These are phyloP conservation scores for Diaporthe velutina DNA, from an alignment of 2,329 filamentous ascomycete species.

Conservation along the genomic window DNA sequence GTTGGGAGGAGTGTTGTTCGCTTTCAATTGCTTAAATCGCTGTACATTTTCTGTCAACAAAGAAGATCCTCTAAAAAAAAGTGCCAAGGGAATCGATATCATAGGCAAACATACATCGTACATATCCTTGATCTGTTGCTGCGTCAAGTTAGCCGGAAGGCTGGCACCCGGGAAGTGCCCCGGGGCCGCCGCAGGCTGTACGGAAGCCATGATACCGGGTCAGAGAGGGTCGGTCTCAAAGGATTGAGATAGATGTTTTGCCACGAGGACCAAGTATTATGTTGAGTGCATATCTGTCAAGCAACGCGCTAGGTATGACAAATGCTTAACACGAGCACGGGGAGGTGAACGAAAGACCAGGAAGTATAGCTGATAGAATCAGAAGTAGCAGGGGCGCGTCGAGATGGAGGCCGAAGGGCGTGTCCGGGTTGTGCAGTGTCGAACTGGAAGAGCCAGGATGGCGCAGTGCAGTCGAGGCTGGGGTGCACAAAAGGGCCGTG, in stretches of 20 bases:
- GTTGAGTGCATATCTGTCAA: slow-evolving; percentile 54
- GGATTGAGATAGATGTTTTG: slow-evolving; percentile 42
- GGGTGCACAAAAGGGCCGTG: slow-evolving; percentile 27
- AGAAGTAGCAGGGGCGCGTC: slow-evolving; percentile 35
- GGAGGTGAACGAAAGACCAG: slow-evolving; percentile 20
- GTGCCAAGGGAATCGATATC: not conserved
- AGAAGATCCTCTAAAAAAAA: not conserved
- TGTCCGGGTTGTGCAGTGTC: slow-evolving; percentile 29
- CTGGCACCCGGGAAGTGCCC: slow-evolving; percentile 73
- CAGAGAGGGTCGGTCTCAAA: slow-evolving; percentile 37
- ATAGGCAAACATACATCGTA: slow-evolving; percentile 66
- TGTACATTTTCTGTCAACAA: slow-evolving; percentile 59
- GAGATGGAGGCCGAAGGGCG: slow-evolving; percentile 24
- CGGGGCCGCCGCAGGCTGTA: slow-evolving; percentile 75
- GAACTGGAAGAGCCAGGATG: slow-evolving; percentile 4
- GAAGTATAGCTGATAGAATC: slow-evolving; percentile 31
- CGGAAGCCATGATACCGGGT: slow-evolving; percentile 78
- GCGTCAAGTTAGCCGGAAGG: slow-evolving; percentile 77
- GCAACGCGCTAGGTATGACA: slow-evolving; percentile 30
- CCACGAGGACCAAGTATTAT: slow-evolving; percentile 44
- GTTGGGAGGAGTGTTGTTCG: slow-evolving; percentile 81
- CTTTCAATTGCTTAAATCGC: slow-evolving; percentile 93
- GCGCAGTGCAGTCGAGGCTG: slow-evolving; percentile 14
- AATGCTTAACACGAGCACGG: slow-evolving; percentile 13
- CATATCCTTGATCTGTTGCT: slow-evolving; percentile 83